These are phyloP conservation scores for Colletotrichum neosansevieriae DNA, from an alignment of 2,329 filamentous ascomycete species.

Conservation along the genomic window DNA sequence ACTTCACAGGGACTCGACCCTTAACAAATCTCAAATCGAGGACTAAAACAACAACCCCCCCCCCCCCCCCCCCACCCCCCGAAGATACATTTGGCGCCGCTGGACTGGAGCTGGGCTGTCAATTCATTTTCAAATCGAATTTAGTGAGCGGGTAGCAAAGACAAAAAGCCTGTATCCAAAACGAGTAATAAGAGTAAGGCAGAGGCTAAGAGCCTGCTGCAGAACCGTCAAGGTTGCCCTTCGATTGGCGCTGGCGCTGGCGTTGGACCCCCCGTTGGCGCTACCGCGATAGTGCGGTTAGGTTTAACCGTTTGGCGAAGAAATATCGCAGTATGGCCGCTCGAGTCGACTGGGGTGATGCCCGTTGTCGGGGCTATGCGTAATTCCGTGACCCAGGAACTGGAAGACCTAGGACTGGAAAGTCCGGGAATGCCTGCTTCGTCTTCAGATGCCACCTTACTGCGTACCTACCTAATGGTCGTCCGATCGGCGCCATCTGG, in stretches of 20 bases:
- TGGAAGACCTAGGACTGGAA: conserved; percentile 28
- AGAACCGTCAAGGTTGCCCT: conserved; percentile 18
- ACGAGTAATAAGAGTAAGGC: conserved; percentile 31
- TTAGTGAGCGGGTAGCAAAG: conserved; percentile 13
- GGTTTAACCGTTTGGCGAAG: too few species aligned
- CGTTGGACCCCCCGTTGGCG: too few species aligned
- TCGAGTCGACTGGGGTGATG: conserved; percentile 28
- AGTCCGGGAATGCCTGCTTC: conserved; percentile 19
- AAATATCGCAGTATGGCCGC: too few species aligned
- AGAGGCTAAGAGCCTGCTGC: conserved; percentile 25
- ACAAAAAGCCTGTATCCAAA: conserved; percentile 6
- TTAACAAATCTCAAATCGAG: not conserved
- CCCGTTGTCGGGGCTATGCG: conserved; percentile 30
- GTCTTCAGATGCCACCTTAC: conserved; percentile 28
- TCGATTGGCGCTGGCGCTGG: not conserved
- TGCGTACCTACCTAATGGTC: conserved; percentile 30
- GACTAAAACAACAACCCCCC: not conserved
- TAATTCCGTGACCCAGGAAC: conserved; percentile 30
- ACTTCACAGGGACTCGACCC: conserved; percentile 12
- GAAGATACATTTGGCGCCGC: conserved; percentile 15
- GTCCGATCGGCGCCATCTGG: conserved; percentile 32
- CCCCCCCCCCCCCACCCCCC: not conserved
- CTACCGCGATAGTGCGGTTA: too few species aligned
- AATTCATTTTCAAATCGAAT: conserved; percentile 23
- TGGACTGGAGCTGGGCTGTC: not conserved